phyloP scores from a whole-genome alignment of 345 rosid species.

The Geranium rotundifolium region DNA sequence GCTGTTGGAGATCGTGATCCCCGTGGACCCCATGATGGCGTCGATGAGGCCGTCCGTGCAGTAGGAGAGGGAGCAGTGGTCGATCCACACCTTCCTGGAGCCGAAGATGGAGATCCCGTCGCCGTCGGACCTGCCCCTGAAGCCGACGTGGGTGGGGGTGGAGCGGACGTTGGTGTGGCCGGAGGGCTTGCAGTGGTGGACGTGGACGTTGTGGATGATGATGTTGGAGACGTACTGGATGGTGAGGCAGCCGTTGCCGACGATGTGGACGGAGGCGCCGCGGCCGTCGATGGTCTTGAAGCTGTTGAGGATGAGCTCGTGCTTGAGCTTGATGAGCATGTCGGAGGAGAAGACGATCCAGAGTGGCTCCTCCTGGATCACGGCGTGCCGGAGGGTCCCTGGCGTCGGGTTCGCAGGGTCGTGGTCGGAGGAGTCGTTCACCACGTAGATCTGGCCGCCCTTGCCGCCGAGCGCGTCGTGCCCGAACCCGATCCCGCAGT shows the following conservation, averaged over 20 bases:
- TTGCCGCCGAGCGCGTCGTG: slow-evolving; percentile 53
- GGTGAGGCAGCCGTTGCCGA: slow-evolving; percentile 80
- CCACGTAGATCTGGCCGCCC: slow-evolving; percentile 72
- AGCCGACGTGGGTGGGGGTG: slow-evolving; percentile 61
- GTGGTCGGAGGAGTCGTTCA: slow-evolving; percentile 79
- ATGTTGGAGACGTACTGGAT: slow-evolving; percentile 61
- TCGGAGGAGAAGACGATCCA: slow-evolving; percentile 69
- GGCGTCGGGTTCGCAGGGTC: slow-evolving; percentile 70
- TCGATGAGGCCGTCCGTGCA: slow-evolving; percentile 82
- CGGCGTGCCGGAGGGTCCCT: slow-evolving; percentile 85
- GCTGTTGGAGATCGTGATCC: slow-evolving; percentile 67
- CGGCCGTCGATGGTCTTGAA: slow-evolving; percentile 93
- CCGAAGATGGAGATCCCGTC: slow-evolving; percentile 80
- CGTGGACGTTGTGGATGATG: slow-evolving; percentile 73
- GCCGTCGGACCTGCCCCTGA: slow-evolving; percentile 70
- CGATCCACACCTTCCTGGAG: slow-evolving; percentile 78
- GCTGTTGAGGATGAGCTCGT: slow-evolving; percentile 71
- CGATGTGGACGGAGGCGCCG: slow-evolving; percentile 48
- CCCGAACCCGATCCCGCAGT: slow-evolving; percentile 7
- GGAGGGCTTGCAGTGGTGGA: slow-evolving; percentile 80
- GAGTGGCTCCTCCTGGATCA: slow-evolving; percentile 67
- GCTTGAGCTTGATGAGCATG: slow-evolving; percentile 67
- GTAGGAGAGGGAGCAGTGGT: slow-evolving; percentile 66
- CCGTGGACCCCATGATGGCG: slow-evolving; percentile 84
- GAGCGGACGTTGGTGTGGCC: slow-evolving; percentile 61